Conservation (phyloP, 139 green algal genomes). For the Gonium pectorale region DNA sequence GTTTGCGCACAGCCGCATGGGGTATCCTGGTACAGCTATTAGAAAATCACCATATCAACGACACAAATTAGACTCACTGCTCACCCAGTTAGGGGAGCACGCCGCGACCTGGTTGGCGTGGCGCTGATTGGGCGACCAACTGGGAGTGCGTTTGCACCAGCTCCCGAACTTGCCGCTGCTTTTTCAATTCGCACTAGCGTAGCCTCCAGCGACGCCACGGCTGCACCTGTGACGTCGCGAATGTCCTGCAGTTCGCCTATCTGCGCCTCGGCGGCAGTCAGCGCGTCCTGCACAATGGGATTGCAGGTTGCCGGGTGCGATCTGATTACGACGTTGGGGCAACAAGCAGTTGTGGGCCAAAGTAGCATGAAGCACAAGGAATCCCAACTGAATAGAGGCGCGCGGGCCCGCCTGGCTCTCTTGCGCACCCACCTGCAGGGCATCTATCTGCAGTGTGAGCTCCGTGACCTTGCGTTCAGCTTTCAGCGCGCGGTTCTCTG, state of each 20-base stretch:
- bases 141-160: too few species aligned
- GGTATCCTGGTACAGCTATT: too few species aligned
- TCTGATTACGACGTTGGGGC: not conserved
- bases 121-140: too few species aligned
- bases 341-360: not conserved
- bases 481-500: slow-evolving; percentile 23
- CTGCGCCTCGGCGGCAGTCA: slow-evolving; percentile 11
- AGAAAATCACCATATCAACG: too few species aligned
- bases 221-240: slow-evolving; percentile 61
- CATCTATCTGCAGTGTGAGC: slow-evolving; percentile 40
- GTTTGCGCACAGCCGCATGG: too few species aligned
- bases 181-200: slow-evolving; percentile 65
- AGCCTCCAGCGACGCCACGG: slow-evolving; percentile 61
- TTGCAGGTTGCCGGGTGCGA: too few species aligned
- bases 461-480: slow-evolving; percentile 33
- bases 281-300: slow-evolving; percentile 20
- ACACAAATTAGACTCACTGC: too few species aligned
- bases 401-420: too few species aligned
- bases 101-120: not conserved
- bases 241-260: slow-evolving; percentile 58
- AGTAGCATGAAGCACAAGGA: too few species aligned
- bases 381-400: too few species aligned
- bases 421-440: slow-evolving; percentile 40
- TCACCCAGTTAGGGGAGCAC: not conserved
- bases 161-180: not conserved